Conservation (phyloP, 495 filamentous ascomycete genomes). For the Penicillium antarcticum region DNA sequence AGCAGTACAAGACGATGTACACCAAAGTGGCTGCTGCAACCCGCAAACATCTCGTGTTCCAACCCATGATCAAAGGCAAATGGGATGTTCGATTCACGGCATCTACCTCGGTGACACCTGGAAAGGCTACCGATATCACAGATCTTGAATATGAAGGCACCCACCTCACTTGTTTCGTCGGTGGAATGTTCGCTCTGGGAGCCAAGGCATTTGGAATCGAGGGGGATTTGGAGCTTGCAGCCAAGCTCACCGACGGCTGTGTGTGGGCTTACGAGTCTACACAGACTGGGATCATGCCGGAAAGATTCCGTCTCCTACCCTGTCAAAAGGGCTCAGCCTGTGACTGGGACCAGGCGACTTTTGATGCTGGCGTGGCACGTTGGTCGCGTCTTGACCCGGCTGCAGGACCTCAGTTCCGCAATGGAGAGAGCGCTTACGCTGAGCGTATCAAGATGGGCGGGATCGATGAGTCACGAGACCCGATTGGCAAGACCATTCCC, state of each 20-base stretch:
- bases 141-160: constrained; percentile 57
- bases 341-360: constrained; percentile 71
- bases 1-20: constrained; percentile 83
- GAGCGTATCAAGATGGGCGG: constrained; percentile 22
- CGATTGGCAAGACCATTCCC: constrained; percentile 10
- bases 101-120: constrained; percentile 39
- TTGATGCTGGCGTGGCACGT: constrained; percentile 37
- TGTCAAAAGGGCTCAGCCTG: constrained; percentile 68
- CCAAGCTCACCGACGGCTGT: constrained; percentile 85
- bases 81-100: constrained; percentile 74
- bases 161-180: constrained; percentile 86
- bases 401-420: constrained; percentile 27
- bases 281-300: constrained; percentile 87
- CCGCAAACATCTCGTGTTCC: constrained; percentile 75
- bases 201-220: constrained; percentile 81
- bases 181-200: constrained; percentile 90
- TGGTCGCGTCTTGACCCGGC: constrained; percentile 44
- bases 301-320: constrained; percentile 60
- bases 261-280: constrained; percentile 89
- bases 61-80: constrained; percentile 73
- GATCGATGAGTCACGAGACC: constrained; percentile 2
- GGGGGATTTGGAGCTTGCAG: constrained; percentile 76
- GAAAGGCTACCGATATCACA: constrained; percentile 10
- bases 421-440: constrained; percentile 22
- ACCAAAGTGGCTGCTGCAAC: constrained; percentile 64